Percentiles rank a stretch among this genome's conserved stretches.
These are phyloP conservation scores for Chaetothyriales sp. DNA, from an alignment of 2,329 filamentous ascomycete genomes.

Conservation along the genomic window DNA sequence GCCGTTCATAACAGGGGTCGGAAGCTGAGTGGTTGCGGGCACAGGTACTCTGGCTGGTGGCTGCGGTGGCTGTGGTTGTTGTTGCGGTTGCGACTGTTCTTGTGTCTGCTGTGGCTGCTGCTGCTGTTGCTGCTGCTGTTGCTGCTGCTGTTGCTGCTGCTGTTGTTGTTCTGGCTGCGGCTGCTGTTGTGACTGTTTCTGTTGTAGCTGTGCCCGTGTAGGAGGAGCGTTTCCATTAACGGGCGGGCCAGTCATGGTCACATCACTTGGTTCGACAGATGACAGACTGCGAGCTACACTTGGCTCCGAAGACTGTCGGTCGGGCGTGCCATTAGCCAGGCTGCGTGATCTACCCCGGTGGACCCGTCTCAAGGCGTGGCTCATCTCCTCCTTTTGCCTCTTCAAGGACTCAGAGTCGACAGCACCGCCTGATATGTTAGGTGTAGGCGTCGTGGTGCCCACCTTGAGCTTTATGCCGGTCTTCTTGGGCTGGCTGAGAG, in stretches of 20 bases:
- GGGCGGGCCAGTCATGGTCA: conserved; percentile 4
- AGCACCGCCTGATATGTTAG: conserved; percentile 36
- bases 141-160: neutral
- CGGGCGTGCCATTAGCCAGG: neutral
- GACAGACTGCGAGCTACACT: conserved; percentile 14
- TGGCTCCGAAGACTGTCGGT: conserved; percentile 6
- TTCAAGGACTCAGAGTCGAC: conserved; percentile 40
- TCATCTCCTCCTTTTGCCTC: conserved; percentile 38
- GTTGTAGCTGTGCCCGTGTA: neutral
- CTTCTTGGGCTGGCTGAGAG: conserved; percentile 18
- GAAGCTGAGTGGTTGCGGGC: neutral
- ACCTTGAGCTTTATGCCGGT: conserved; percentile 58
- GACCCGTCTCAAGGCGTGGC: conserved; percentile 19
- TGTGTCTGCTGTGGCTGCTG: neutral
- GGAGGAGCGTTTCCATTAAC: conserved; percentile 7
- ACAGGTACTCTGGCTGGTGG: neutral
- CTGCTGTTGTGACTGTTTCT: neutral
- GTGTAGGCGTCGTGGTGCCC: conserved; percentile 50
- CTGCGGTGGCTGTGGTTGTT: neutral
- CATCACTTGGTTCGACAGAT: conserved; percentile 9
- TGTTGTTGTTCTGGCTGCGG: neutral
- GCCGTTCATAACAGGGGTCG: conserved; percentile 10
- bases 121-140: neutral
- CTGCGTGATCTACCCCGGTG: conserved; percentile 7
- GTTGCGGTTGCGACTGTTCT: neutral